Evolutionary conservation across 2,329 filamentous ascomycete species (phyloP), one percentile per base, ranked within the genome.

Genomic region (Alternaria consortialis): DNA sequence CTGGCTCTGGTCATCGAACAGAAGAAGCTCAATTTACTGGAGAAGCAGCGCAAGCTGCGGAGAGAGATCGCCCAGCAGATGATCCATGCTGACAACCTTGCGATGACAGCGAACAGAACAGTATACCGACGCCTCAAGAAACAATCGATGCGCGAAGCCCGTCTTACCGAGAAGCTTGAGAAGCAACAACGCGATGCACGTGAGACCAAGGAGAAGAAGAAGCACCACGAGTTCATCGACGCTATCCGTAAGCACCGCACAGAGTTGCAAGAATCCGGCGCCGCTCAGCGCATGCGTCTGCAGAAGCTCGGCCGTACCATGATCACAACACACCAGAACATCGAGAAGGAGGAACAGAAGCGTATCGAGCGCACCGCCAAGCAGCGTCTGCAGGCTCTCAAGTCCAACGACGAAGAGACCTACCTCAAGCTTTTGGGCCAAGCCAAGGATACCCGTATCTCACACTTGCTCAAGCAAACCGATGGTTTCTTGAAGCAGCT

Each of bases 331-430:
- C 95, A 99, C 79, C 91, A 94, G 80, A 92, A 94, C 78, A 98
- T 99, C 77, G 95, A 99, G 80, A 97, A 97, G 82, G 95, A 99
- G 84, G 95, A 99, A 82, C 94, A 98, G 86, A 98, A 97, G 84
- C 92, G 95, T 65, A 91, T 99, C 68, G 95, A 99, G 83, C 88
- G 95, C 66, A 99, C 94, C 9, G 95, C 95, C 66, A 99, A 99
- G 85, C 95, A 99, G 81, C 95, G 95, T 97, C 89, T 99, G 68
- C 94, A 98, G 80, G 95, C 95, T 63, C 86, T 99, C 78, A 98
- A 97, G 83, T 94, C 95, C 73, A 97, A 99, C 88, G 95, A 99
- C 79, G 95, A 99, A 83, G 95, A 98, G 82, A 97, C 95, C 0
- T 99, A 99, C 79, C 88, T 99, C 81, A 97, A 97, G 81, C 86